phyloP scores from a whole-genome alignment of 495 filamentous ascomycete species.

The Penicillium angulare region DNA sequence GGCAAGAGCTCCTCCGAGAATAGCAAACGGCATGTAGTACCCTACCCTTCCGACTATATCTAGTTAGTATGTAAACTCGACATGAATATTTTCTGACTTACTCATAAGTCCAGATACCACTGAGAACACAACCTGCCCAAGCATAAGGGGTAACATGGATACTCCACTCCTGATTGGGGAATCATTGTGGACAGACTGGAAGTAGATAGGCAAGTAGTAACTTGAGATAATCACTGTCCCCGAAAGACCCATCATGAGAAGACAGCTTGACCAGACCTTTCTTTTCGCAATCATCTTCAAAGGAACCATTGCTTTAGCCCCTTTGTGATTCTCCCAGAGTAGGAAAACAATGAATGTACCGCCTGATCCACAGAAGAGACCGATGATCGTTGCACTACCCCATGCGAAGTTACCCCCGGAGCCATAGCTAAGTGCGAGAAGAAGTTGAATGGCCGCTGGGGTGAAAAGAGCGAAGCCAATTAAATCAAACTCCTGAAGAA shows the following conservation, averaged over 20 bases:
- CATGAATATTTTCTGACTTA: slow-evolving; percentile 12
- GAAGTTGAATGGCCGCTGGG: slow-evolving; percentile 42
- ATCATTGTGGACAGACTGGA: slow-evolving; percentile 32
- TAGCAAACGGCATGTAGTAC: slow-evolving; percentile 49
- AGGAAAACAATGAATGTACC: slow-evolving; percentile 42
- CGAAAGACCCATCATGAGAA: slow-evolving; percentile 20
- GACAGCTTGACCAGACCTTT: slow-evolving; percentile 32
- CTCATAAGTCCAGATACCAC: slow-evolving; percentile 43
- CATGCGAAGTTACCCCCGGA: slow-evolving; percentile 41
- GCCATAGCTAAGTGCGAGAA: slow-evolving; percentile 51
- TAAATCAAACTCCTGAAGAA: slow-evolving; percentile 40
- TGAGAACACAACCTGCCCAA: slow-evolving; percentile 48
- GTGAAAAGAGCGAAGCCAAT: slow-evolving; percentile 46
- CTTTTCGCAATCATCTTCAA: slow-evolving; percentile 28
- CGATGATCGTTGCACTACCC: slow-evolving; percentile 46
- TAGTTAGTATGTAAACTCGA: not conserved
- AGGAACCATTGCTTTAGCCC: slow-evolving; percentile 54
- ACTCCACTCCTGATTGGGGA: slow-evolving; percentile 37
- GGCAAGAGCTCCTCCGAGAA: slow-evolving; percentile 25
- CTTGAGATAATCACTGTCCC: slow-evolving; percentile 20
- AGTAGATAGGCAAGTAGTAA: slow-evolving; percentile 43
- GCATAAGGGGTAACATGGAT: slow-evolving; percentile 41
- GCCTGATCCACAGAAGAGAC: slow-evolving; percentile 50
- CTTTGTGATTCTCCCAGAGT: slow-evolving; percentile 45
- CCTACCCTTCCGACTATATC: slow-evolving; percentile 38